Evolutionary conservation across 2,329 filamentous ascomycete genomes (phyloP).

Genomic region (Pseudogymnoascus sp.): DNA sequence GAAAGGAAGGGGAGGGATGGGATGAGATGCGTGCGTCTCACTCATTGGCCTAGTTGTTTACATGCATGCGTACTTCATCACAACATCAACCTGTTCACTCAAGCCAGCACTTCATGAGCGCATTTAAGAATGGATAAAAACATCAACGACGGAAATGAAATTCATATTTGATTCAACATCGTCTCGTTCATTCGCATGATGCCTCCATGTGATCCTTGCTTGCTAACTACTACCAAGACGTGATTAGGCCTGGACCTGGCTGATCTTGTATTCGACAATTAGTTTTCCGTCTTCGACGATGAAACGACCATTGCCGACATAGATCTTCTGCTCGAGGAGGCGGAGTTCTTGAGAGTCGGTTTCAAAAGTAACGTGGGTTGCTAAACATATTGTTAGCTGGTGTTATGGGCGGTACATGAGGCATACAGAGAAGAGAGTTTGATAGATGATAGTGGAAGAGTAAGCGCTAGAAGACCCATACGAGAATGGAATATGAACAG

Average conservation of each 20-base stretch:
- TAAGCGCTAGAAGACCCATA: background rate
- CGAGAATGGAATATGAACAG: background rate
- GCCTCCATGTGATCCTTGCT: background rate
- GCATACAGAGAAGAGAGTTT: background rate
- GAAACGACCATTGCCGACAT: conserved; percentile 36
- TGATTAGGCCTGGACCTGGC: conserved; percentile 21
- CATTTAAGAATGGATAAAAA: conserved; percentile 8
- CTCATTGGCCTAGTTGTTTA: background rate
- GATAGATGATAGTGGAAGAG: background rate
- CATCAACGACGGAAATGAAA: conserved; percentile 6
- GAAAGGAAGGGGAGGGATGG: background rate
- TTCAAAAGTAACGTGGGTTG: conserved; percentile 33
- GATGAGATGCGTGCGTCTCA: conserved; percentile 5
- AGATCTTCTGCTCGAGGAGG: conserved; percentile 33
- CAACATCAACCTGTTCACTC: conserved; percentile 1
- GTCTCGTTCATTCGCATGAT: background rate
- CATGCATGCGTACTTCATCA: conserved; percentile 8
- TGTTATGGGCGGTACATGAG: background rate
- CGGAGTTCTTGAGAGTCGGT: conserved; percentile 31
- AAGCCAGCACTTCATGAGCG: conserved; percentile 7
- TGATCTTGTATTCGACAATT: conserved; percentile 38
- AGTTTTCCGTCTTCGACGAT: conserved; percentile 30
- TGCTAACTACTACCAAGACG: background rate
- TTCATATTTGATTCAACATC: conserved; percentile 6
- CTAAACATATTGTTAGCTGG: conserved; percentile 15